Evolutionary conservation across 139 green algal genomes (phyloP).

Genomic region (Chlamydomonas urium): DNA sequence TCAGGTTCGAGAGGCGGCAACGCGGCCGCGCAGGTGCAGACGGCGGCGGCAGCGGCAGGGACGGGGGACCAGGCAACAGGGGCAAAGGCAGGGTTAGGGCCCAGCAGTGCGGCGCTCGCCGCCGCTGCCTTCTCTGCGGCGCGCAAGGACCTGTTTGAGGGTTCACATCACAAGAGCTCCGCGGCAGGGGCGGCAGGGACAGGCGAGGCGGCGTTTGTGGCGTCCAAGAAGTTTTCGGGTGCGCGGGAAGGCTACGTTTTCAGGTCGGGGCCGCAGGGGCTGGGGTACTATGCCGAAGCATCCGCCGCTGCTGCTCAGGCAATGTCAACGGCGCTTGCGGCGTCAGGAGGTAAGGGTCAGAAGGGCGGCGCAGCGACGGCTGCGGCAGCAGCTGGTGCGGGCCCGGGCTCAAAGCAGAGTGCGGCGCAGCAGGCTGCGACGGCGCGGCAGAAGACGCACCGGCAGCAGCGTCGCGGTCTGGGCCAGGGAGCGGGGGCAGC

Average conservation of each 20-base stretch:
- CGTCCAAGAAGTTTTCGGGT: slow-evolving; percentile 28
- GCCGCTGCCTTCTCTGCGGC: background rate
- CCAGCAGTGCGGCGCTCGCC: background rate
- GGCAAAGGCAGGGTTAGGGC: background rate
- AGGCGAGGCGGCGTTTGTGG: slow-evolving; percentile 23
- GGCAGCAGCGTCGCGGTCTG: slow-evolving; percentile 5
- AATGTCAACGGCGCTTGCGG: too few relatives aligned
- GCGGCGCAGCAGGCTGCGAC: too few relatives aligned
- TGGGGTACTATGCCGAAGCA: slow-evolving; percentile 52
- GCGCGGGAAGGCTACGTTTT: slow-evolving; percentile 39
- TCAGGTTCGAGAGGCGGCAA: too few relatives aligned
- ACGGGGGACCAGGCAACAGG: background rate
- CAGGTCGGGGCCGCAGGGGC: slow-evolving; percentile 35
- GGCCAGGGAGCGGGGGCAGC: slow-evolving; percentile 7
- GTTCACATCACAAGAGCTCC: background rate
- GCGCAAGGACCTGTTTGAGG: background rate
- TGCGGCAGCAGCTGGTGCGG: too few relatives aligned
- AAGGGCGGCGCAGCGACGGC: too few relatives aligned
- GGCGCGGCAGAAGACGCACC: slow-evolving; percentile 8
- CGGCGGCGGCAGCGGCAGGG: too few relatives aligned
- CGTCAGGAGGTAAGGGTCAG: too few relatives aligned
- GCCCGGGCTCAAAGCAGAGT: too few relatives aligned
- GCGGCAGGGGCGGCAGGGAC: background rate
- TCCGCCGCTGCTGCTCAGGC: background rate
- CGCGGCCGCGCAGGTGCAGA: background rate